Evolutionary conservation across 1,139 yeast genomes (phyloP).

Genomic region (Candida gigantensis): DNA sequence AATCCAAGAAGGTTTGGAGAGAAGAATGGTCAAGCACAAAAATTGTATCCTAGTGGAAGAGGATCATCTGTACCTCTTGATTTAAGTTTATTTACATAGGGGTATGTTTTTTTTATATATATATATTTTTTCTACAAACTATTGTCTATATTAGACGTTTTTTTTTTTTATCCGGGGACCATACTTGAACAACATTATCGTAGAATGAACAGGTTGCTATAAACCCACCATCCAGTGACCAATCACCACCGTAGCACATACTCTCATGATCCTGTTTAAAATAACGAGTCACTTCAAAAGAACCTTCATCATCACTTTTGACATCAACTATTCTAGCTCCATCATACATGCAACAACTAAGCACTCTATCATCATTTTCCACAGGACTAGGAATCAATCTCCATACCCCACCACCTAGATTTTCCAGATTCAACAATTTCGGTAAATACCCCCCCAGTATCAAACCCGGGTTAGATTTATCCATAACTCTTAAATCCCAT

Average conservation of each 20-base stretch:
- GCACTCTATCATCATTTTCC: conserved; percentile 52
- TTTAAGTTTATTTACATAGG: conserved; percentile 36
- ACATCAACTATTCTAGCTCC: conserved; percentile 72
- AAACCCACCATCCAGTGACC: conserved; percentile 52
- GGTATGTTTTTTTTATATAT: conserved; percentile 2
- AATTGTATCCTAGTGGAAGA: conserved; percentile 92
- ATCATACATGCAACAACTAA: conserved; percentile 93
- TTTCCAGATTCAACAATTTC: conserved; percentile 36
- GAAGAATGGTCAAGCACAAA: conserved; percentile 44
- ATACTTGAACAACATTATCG: conserved; percentile 75
- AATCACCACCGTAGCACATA: conserved; percentile 95
- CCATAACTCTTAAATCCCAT: conserved; percentile 68
- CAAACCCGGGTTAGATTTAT: conserved; percentile 34
- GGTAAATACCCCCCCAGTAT: conserved; percentile 56
- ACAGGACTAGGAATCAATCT: conserved; percentile 72
- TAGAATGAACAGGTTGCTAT: conserved; percentile 88
- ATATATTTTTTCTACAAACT: neutral
- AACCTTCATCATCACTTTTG: conserved; percentile 26
- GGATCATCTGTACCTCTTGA: conserved; percentile 92
- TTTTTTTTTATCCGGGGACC: conserved; percentile 49
- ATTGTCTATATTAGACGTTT: conserved; percentile 2
- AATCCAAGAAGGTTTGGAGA: conserved; percentile 78
- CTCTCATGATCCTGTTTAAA: conserved; percentile 79
- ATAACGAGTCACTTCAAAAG: conserved; percentile 46
- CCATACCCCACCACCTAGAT: conserved; percentile 96